Base-by-base conservation (phyloP, 805 yeast species). In the Nakazawaea molendinolei region DNA sequence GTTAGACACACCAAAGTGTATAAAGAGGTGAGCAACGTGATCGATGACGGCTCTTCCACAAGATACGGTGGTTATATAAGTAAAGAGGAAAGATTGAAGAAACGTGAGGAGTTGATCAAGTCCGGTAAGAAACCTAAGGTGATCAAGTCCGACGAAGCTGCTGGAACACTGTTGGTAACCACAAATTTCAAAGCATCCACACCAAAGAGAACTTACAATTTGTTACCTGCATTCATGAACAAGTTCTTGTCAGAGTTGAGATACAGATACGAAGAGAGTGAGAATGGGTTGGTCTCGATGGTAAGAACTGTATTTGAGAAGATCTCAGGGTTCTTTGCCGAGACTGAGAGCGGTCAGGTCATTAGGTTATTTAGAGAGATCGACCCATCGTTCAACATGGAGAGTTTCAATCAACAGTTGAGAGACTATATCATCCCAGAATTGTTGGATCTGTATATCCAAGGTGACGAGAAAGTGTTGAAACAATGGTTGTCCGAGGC, bases 401-500 rank as follows among this genome's bases (percentile, higher is more conserved):
- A 86, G 42, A 75, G 71, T 40, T 89, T 92, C 66, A 72, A 80
- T 44, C 76, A 71, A 47, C 89, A 90, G 41, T 69, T 90, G 52
- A 81, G 97, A 58, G 90, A 86, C 52, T 92, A 79, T 61, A 85
- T 92, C 44, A 76, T 92, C 39, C 98, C 99, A 8, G 99, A 92
- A 60, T 76, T 92, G 23, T 67, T 92, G 52, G 99, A 92, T 53
- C 97, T 97, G 6, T 89, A 87, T 61, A 86, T 86, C 41, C 82
- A 82, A 48, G 95, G 95, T 46, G 97, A 92, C 49, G 90, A 79
- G 44, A 70, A 69, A 34, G 79, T 79, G 15, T 70, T 92, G 56
- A 85, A 89, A 59, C 65, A 68, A 50, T 92, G 99, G 99, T 75
- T 92, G 41, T 80, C 94, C 33, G 98, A 92, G 63, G 97, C 97